Percentiles rank a stretch among this genome's conserved stretches.
Conservation (phyloP, 495 filamentous ascomycete genomes). For the Talaromyces thailandensis region DNA sequence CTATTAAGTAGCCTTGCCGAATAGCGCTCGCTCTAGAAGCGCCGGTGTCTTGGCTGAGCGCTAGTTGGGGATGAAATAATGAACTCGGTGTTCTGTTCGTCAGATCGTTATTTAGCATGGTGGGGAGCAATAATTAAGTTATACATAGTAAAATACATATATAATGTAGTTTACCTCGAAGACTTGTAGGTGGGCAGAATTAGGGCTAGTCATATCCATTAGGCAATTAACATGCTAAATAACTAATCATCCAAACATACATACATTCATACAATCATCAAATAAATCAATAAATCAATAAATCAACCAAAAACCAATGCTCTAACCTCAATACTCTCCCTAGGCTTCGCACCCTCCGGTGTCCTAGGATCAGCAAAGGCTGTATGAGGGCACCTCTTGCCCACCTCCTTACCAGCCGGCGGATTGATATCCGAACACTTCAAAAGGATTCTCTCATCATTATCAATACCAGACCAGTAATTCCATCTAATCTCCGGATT, state of each 20-base stretch:
- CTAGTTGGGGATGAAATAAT: background rate
- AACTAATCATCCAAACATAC: background rate
- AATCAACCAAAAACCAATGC: slow-evolving; percentile 66
- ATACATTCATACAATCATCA: background rate
- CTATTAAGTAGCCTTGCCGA: background rate
- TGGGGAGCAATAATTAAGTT: no score
- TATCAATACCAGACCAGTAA: slow-evolving; percentile 71
- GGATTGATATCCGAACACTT: slow-evolving; percentile 72
- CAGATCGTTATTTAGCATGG: background rate
- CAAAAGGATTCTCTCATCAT: slow-evolving; percentile 65
- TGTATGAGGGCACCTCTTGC: slow-evolving; percentile 66
- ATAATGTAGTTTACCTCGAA: no score
- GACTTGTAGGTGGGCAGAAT: background rate
- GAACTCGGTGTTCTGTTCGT: background rate
- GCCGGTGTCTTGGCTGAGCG: background rate
- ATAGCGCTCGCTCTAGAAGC: background rate
- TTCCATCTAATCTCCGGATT: slow-evolving; percentile 57
- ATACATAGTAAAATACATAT: no score
- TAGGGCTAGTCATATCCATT: background rate
- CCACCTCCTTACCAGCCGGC: slow-evolving; percentile 49
- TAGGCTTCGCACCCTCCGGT: slow-evolving; percentile 43
- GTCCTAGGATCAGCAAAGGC: slow-evolving; percentile 72
- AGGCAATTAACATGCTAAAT: background rate
- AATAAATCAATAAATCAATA: background rate
- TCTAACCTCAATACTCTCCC: slow-evolving; percentile 84